phyloP scores from a whole-genome alignment of 495 filamentous ascomycete species.

The Cercophora newfieldiana region DNA sequence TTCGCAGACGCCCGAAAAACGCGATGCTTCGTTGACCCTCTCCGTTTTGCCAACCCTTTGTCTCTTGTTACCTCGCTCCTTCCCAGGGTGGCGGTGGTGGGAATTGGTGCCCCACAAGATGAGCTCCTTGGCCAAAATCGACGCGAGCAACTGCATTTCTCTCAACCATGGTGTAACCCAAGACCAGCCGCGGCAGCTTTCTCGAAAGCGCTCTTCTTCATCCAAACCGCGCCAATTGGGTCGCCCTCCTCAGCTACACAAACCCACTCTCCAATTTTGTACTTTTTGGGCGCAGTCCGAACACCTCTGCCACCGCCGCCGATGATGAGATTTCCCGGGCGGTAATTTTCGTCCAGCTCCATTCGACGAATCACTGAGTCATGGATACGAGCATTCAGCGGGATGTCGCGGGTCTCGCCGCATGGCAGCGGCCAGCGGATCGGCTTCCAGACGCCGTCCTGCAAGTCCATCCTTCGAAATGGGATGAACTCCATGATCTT shows the following conservation, averaged over 20 bases:
- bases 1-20: too few species aligned
- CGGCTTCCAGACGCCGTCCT: constrained; percentile 76
- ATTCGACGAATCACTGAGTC: constrained; percentile 73
- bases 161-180: too few species aligned
- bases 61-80: too few species aligned
- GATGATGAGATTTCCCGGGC: constrained; percentile 79
- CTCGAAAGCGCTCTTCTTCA: constrained; percentile 33
- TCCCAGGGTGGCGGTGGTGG: too few species aligned
- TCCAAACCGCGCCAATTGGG: constrained; percentile 63
- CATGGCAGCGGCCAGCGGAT: constrained; percentile 79
- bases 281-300: constrained; percentile 56
- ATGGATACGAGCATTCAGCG: constrained; percentile 68
- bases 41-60: too few species aligned
- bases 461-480: constrained; percentile 79
- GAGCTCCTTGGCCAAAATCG: too few species aligned
- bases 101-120: too few species aligned
- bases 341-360: constrained; percentile 62
- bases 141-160: too few species aligned
- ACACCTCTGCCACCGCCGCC: constrained; percentile 75
- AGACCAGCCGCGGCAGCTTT: constrained; percentile 6
- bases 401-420: constrained; percentile 81
- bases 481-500: constrained; percentile 80
- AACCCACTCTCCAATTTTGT: constrained; percentile 75
- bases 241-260: constrained; percentile 63
- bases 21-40: too few species aligned